These are phyloP conservation scores for Aspergillus affinis DNA, from an alignment of 495 filamentous ascomycete genomes.

Conservation along the genomic window DNA sequence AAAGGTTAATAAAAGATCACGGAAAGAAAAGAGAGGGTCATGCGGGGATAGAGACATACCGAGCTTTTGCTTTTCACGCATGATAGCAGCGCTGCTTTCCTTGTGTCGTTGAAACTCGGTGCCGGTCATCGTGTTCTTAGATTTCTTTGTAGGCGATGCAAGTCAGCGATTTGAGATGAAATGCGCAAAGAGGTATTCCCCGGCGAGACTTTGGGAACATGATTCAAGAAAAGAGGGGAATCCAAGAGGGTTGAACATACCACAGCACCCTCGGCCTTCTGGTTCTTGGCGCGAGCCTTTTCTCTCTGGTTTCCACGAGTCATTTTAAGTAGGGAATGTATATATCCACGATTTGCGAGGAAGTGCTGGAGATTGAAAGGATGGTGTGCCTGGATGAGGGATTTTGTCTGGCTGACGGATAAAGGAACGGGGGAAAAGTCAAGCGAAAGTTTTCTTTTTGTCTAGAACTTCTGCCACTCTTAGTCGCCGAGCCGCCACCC, in stretches of 20 bases:
- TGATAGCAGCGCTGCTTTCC: constrained; percentile 75
- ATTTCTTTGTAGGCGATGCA: constrained; percentile 53
- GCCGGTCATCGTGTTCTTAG: constrained; percentile 58
- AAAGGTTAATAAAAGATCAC: background rate
- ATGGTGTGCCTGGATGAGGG: background rate
- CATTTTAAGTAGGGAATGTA: constrained; percentile 53
- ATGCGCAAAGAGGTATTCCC: background rate
- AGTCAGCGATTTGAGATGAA: constrained; percentile 12
- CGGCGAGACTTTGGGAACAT: no score
- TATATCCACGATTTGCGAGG: background rate
- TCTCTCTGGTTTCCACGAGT: constrained; percentile 93
- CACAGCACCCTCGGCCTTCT: constrained; percentile 59
- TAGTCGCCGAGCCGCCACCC: constrained; percentile 3
- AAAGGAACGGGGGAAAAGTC: background rate
- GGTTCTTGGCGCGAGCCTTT: constrained; percentile 77
- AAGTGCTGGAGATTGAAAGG: background rate
- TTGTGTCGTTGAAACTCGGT: constrained; percentile 69
- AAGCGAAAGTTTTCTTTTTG: constrained; percentile 4
- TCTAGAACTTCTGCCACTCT: background rate
- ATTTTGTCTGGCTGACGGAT: background rate
- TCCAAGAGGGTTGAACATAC: constrained; percentile 28
- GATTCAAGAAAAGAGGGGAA: no score
- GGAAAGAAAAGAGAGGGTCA: constrained; percentile 3
- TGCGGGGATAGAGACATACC: constrained; percentile 49
- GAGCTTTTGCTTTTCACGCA: constrained; percentile 85